A percentile compares a stretch with the other conserved stretches of the same genome.
Evolutionary conservation across 139 green algal species (phyloP).

Genomic region (Chlorella sp.): DNA sequence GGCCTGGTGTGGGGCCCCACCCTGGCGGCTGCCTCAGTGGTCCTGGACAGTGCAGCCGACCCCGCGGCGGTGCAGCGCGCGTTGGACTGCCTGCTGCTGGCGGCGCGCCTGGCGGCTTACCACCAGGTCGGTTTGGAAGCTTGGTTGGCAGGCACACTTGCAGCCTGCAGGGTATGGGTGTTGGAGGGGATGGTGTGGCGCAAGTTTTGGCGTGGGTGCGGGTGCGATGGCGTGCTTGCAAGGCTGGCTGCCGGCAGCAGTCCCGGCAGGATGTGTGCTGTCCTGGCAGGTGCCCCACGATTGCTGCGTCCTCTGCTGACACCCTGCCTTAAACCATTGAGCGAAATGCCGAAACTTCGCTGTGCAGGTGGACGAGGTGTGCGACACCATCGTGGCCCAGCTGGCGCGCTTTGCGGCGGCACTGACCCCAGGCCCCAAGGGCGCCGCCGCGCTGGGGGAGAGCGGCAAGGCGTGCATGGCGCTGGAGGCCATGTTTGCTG

Average conservation of each 20-base stretch:
- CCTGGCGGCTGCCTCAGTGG: constrained; percentile 87
- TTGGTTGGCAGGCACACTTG: too few species aligned
- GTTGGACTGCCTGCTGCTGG: constrained; percentile 67
- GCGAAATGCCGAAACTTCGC: too few species aligned
- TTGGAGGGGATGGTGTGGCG: too few species aligned
- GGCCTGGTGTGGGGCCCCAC: constrained; percentile 87
- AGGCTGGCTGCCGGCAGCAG: too few species aligned
- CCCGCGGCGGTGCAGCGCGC: constrained; percentile 32
- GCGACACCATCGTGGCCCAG: constrained; percentile 73
- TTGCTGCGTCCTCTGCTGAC: too few species aligned
- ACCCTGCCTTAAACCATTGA: too few species aligned
- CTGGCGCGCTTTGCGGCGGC: constrained; percentile 78
- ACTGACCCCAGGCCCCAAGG: constrained; percentile 62
- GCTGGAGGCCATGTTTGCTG: constrained; percentile 75
- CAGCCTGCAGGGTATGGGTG: not conserved
- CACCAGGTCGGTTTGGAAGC: constrained; percentile 39
- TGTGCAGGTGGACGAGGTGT: constrained; percentile 68
- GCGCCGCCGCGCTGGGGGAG: constrained; percentile 73
- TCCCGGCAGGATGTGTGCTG: too few species aligned
- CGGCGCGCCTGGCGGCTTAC: constrained; percentile 56
- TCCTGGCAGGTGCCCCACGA: too few species aligned
- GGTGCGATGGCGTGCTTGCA: too few species aligned
- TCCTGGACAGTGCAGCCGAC: constrained; percentile 85
- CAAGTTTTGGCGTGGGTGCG: too few species aligned
- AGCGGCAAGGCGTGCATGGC: constrained; percentile 74